phyloP scores from a whole-genome alignment of 257 asterid genomes.

The Primulina huaijiensis region DNA sequence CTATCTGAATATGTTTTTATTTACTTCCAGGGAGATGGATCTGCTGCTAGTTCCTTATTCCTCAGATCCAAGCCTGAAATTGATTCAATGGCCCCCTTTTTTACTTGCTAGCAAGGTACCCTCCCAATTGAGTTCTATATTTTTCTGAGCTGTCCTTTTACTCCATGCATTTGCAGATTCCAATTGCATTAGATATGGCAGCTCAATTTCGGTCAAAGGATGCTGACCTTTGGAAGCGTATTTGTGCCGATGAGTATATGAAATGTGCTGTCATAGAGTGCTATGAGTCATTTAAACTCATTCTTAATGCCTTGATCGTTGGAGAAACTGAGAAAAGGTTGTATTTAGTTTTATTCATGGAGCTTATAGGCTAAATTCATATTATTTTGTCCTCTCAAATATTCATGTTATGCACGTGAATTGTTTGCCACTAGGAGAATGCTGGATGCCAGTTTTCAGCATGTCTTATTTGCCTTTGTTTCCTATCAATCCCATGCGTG shows the following conservation, averaged over 20 bases:
- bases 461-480: not conserved
- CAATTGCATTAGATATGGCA: conserved; percentile 94
- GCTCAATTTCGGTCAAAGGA: conserved; percentile 86
- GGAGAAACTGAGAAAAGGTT: conserved; percentile 96
- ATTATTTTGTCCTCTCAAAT: conserved; percentile 12
- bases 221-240: conserved; percentile 92
- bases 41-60: conserved; percentile 95
- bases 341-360: conserved; percentile 18
- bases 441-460: not conserved
- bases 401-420: conserved; percentile 13
- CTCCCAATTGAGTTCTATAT: conserved; percentile 19
- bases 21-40: conserved; percentile 94
- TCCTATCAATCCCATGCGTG: not conserved
- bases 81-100: conserved; percentile 98
- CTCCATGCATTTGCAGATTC: conserved; percentile 60
- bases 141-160: conserved; percentile 18
- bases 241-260: conserved; percentile 85
- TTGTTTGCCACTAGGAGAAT: too few relatives aligned
- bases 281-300: conserved; percentile 84
- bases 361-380: conserved; percentile 14
- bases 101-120: conserved; percentile 95
- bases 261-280: conserved; percentile 95
- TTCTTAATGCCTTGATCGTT: conserved; percentile 63
- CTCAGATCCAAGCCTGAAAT: conserved; percentile 78
- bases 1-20: conserved; percentile 28